Percentiles rank a stretch among this genome's conserved stretches.
phyloP scores from a whole-genome alignment of 2,329 filamentous ascomycete genomes.

The Penicillium sp. region DNA sequence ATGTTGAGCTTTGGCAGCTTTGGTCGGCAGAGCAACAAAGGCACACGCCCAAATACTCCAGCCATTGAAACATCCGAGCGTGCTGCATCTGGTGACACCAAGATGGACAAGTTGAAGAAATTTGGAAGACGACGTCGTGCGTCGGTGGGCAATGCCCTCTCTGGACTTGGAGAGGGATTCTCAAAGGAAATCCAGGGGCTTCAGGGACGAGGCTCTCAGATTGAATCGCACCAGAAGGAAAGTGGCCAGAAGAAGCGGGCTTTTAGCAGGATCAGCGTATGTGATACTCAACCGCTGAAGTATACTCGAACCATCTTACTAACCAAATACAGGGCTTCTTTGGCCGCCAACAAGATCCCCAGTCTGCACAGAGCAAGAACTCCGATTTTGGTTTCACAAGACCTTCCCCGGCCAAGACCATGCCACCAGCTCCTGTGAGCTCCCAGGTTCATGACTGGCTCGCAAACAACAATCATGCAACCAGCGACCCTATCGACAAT shows the following conservation, averaged over 20 bases:
- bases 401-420: slow-evolving; percentile 6
- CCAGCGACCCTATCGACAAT: background rate
- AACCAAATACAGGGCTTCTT: slow-evolving; percentile 24
- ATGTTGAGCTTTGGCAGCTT: slow-evolving; percentile 32
- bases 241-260: slow-evolving; percentile 22
- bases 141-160: slow-evolving; percentile 30
- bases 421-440: slow-evolving; percentile 6
- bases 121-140: slow-evolving; percentile 34
- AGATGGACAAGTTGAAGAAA: slow-evolving; percentile 35
- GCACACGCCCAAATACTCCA: slow-evolving; percentile 26
- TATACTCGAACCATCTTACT: background rate
- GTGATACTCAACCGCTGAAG: background rate
- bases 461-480: background rate
- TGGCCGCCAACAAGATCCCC: slow-evolving; percentile 18
- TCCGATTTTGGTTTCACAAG: too few species aligned
- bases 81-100: slow-evolving; percentile 21
- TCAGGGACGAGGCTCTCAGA: slow-evolving; percentile 1
- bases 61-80: slow-evolving; percentile 21
- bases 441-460: background rate
- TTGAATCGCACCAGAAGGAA: background rate
- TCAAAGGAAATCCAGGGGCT: slow-evolving; percentile 22
- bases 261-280: slow-evolving; percentile 28
- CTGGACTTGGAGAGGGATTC: slow-evolving; percentile 23
- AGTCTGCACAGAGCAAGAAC: background rate
- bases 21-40: slow-evolving; percentile 25